These are phyloP conservation scores for Sanguinoderma infundibulare DNA, from an alignment of 1,284 basidiomycete species.

Conservation along the genomic window DNA sequence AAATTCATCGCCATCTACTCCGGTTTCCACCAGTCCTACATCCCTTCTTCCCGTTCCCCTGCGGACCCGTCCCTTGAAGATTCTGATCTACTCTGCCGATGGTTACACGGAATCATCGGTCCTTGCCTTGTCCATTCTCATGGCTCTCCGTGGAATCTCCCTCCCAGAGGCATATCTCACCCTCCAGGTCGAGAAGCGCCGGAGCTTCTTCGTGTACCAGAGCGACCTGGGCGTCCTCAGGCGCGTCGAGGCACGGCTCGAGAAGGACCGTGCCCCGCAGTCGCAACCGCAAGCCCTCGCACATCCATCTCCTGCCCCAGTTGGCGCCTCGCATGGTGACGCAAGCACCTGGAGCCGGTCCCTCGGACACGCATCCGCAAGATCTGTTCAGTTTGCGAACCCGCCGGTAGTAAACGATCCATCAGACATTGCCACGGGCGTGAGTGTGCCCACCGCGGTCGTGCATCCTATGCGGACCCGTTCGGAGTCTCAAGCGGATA, in stretches of 20 bases:
- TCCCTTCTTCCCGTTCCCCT: slow-evolving; percentile 16
- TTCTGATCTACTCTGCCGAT: slow-evolving; percentile 78
- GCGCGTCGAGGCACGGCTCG: slow-evolving; percentile 69
- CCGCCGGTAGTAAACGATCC: slow-evolving; percentile 28
- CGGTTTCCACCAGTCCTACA: slow-evolving; percentile 33
- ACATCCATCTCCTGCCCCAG: slow-evolving; percentile 7
- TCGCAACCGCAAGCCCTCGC: not conserved
- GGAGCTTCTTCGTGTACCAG: slow-evolving; percentile 92
- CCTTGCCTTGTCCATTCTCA: slow-evolving; percentile 86
- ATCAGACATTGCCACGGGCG: slow-evolving; percentile 5
- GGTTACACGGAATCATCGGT: slow-evolving; percentile 92
- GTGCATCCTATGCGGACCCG: slow-evolving; percentile 23
- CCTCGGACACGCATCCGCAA: slow-evolving; percentile 42
- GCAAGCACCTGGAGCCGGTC: slow-evolving; percentile 17
- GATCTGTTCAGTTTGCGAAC: slow-evolving; percentile 54
- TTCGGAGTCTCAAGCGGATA: slow-evolving; percentile 25
- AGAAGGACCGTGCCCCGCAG: slow-evolving; percentile 43
- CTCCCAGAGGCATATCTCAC: slow-evolving; percentile 92
- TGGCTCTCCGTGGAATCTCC: slow-evolving; percentile 73
- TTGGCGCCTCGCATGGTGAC: slow-evolving; percentile 13
- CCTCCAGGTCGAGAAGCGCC: slow-evolving; percentile 71
- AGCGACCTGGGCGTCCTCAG: slow-evolving; percentile 80
- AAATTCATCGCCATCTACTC: slow-evolving; percentile 33
- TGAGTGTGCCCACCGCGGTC: slow-evolving; percentile 28
- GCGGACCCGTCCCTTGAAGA: slow-evolving; percentile 63